Conservation (phyloP, 257 asterid genomes). For the Fraxinus cuspidata region DNA sequence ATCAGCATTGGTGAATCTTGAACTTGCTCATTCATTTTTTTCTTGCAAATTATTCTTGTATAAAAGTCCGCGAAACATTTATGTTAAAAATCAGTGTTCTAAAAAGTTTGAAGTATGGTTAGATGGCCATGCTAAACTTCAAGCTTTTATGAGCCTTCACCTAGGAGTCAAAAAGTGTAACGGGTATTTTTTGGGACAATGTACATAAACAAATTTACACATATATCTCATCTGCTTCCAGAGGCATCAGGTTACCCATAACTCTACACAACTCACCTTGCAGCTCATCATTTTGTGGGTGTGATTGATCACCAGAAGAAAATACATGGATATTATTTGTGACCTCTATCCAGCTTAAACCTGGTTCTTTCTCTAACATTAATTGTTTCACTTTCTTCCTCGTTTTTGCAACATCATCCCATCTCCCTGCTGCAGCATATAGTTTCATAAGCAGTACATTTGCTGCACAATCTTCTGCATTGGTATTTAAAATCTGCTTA, state of each 20-base stretch:
- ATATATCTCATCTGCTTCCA: slow-evolving; percentile 14
- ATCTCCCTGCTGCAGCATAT: slow-evolving; percentile 63
- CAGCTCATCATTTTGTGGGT: slow-evolving; percentile 37
- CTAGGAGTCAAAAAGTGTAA: no score
- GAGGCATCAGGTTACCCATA: slow-evolving; percentile 36
- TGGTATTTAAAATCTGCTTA: slow-evolving; percentile 43
- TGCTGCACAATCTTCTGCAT: slow-evolving; percentile 57
- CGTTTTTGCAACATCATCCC: slow-evolving; percentile 56
- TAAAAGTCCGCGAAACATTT: no score
- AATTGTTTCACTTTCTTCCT: slow-evolving; percentile 55
- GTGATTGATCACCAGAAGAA: slow-evolving; percentile 56
- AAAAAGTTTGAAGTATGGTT: no score
- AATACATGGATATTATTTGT: slow-evolving; percentile 45
- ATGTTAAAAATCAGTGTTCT: no score
- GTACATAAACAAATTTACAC: background rate
- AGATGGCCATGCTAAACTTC: no score
- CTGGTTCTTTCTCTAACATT: slow-evolving; percentile 59
- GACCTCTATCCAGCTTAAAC: slow-evolving; percentile 75
- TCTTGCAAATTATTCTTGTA: no score
- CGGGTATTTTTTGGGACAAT: no score
- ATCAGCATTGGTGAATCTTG: no score
- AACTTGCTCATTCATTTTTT: no score
- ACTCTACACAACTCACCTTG: slow-evolving; percentile 43
- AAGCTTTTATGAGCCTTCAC: no score
- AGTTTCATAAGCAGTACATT: slow-evolving; percentile 53